Conservation (phyloP, 2,329 filamentous ascomycete species). For the Fusarium sp. region DNA sequence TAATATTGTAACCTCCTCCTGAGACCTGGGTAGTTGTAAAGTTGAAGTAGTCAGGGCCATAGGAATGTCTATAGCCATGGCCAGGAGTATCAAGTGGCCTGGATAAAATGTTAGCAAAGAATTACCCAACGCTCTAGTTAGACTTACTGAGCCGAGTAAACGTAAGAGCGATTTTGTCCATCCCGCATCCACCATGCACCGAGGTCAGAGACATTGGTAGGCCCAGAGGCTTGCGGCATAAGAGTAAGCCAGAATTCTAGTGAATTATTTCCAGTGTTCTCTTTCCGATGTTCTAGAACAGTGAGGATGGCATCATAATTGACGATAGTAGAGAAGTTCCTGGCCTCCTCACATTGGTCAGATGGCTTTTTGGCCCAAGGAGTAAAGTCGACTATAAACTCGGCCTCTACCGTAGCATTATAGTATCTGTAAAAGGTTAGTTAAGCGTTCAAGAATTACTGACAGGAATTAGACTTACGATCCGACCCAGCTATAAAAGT, state of each 20-base stretch:
- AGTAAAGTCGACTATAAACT: not conserved
- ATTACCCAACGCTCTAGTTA: fast-evolving
- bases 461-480: not conserved
- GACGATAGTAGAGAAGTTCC: not conserved
- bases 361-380: no score
- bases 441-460: fast-evolving
- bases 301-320: not conserved
- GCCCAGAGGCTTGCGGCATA: not conserved
- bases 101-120: fast-evolving
- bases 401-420: not conserved
- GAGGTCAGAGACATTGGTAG: not conserved
- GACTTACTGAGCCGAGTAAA: not conserved
- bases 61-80: fast-evolving
- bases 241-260: not conserved
- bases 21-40: not conserved
- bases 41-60: not conserved
- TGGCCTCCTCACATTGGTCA: not conserved
- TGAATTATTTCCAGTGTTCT: not conserved
- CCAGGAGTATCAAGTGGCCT: not conserved
- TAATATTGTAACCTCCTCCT: not conserved
- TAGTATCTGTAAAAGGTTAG: not conserved
- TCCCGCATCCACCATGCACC: not conserved
- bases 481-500: constrained; percentile 7
- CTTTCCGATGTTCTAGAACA: not conserved
- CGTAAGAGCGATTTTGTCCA: not conserved